These are phyloP conservation scores for Triangularia setosa DNA, from an alignment of 2,329 filamentous ascomycete species.

Conservation along the genomic window DNA sequence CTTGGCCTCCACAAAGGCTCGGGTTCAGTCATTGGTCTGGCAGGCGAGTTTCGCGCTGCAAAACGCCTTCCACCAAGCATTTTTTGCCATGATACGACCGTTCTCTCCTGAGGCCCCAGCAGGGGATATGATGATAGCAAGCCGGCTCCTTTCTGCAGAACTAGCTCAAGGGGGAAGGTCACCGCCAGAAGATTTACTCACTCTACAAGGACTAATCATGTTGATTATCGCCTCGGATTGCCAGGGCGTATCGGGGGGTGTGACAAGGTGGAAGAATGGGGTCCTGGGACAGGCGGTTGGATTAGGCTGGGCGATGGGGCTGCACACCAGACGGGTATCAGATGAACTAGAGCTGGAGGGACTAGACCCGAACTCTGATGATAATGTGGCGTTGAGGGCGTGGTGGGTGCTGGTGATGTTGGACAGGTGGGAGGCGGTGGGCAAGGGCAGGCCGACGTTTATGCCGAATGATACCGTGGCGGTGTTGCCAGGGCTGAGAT, in stretches of 20 bases:
- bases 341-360: constrained; percentile 40
- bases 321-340: constrained; percentile 39
- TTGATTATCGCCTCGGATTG: constrained; percentile 64
- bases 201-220: constrained; percentile 64
- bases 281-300: constrained; percentile 64
- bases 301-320: constrained; percentile 60
- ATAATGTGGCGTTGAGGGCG: constrained; percentile 58
- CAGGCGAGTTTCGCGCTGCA: constrained; percentile 55
- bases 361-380: constrained; percentile 55
- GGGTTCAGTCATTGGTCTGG: constrained; percentile 53
- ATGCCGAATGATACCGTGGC: constrained; percentile 61
- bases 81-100: constrained; percentile 56
- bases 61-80: constrained; percentile 61
- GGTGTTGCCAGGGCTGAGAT: constrained; percentile 55
- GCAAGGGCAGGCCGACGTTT: constrained; percentile 57
- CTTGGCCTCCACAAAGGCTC: constrained; percentile 53
- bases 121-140: background rate
- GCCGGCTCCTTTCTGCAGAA: background rate
- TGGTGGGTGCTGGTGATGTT: constrained; percentile 72
- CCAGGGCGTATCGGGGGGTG: constrained; percentile 42
- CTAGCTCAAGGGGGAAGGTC: constrained; percentile 26
- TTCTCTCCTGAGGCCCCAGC: constrained; percentile 32
- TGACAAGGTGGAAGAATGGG: constrained; percentile 41
- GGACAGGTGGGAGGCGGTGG: constrained; percentile 70
- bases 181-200: constrained; percentile 47